Evolutionary conservation across 306 rosid genomes (phyloP).

Genomic region (Vigna radiata): DNA sequence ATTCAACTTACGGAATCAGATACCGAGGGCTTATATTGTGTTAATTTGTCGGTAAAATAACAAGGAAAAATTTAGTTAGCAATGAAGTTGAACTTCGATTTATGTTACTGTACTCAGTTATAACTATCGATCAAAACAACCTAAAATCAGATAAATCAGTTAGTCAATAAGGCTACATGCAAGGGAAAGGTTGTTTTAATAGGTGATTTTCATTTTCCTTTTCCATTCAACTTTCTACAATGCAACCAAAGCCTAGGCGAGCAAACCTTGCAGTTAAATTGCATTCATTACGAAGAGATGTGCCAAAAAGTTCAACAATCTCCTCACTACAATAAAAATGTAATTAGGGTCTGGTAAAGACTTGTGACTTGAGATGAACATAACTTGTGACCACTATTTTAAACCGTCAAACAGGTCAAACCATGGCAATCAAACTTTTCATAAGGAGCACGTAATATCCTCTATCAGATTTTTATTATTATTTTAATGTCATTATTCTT

Average conservation of each 20-base stretch:
- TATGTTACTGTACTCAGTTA: constrained; percentile 5
- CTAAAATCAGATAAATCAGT: constrained; percentile 31
- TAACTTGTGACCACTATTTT: neutral
- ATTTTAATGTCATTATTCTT: no score
- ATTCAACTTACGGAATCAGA: constrained; percentile 33
- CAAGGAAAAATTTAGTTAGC: neutral
- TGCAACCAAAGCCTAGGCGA: constrained; percentile 26
- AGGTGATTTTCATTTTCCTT: constrained; percentile 34
- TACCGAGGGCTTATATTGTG: constrained; percentile 13
- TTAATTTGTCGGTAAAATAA: constrained; percentile 37
- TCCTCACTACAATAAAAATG: constrained; percentile 26
- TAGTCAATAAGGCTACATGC: constrained; percentile 6
- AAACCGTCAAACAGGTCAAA: constrained; percentile 25
- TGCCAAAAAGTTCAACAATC: constrained; percentile 27
- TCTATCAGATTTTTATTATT: neutral
- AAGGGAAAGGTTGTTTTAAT: neutral
- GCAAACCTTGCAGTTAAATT: constrained; percentile 20
- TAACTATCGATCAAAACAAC: constrained; percentile 14
- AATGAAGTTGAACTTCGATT: constrained; percentile 20
- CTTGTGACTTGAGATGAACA: constrained; percentile 8
- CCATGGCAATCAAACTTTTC: constrained; percentile 6
- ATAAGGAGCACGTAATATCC: neutral
- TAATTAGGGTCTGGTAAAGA: constrained; percentile 11
- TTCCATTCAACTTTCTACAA: constrained; percentile 31
- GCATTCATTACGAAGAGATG: constrained; percentile 20